Evolutionary conservation across 768 basidiomycete genomes (phyloP).

Genomic region (Mrakia blollopis): DNA sequence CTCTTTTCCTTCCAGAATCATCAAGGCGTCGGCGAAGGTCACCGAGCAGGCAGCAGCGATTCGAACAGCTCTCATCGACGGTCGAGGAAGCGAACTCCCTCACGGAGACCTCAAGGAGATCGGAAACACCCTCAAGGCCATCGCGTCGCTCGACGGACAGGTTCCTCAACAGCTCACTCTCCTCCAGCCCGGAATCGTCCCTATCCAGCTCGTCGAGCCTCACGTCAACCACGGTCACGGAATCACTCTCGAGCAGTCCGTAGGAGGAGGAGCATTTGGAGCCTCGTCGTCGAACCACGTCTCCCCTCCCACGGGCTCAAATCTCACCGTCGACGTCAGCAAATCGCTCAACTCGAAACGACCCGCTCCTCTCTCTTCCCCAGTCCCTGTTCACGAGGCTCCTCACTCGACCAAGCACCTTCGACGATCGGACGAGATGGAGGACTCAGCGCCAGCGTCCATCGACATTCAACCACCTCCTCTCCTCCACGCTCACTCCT

Average conservation of each 20-base stretch:
- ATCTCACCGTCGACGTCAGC: constrained; percentile 12
- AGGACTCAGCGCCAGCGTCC: background rate
- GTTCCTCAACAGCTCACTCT: constrained; percentile 12
- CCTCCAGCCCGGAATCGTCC: constrained; percentile 3
- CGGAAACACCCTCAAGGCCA: constrained; percentile 20
- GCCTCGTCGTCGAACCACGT: background rate
- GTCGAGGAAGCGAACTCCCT: constrained; percentile 22
- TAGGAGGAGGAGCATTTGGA: background rate
- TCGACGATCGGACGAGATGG: constrained; percentile 1
- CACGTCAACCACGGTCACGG: background rate
- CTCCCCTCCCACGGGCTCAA: too few relatives aligned
- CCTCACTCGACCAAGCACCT: constrained; percentile 13
- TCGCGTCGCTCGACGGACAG: constrained; percentile 24
- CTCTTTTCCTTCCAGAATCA: constrained; percentile 7
- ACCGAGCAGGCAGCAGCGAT: constrained; percentile 28
- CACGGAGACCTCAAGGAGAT: constrained; percentile 29
- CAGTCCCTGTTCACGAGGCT: background rate
- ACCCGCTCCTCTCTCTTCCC: constrained; percentile 13
- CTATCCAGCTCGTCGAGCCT: background rate
- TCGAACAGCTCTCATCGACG: constrained; percentile 24
- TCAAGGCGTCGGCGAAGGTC: constrained; percentile 23
- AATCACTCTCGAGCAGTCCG: background rate
- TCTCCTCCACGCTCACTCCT: constrained; percentile 44
- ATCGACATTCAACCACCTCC: constrained; percentile 14
- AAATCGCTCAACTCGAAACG: constrained; percentile 14